phyloP scores from a whole-genome alignment of 2,329 filamentous ascomycete genomes.

The Capronia epimyces region DNA sequence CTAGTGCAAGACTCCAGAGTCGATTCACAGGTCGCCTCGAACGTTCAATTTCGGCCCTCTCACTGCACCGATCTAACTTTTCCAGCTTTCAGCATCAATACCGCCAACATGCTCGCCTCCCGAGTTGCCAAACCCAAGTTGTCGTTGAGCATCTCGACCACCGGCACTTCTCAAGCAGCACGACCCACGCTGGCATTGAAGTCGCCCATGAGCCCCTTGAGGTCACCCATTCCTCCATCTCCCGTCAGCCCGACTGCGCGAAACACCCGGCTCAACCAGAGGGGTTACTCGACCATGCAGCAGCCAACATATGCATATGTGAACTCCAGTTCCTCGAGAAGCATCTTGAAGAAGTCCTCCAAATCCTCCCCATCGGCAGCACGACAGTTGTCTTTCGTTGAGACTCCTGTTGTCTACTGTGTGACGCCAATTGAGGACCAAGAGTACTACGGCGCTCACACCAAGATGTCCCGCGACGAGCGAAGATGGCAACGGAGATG shows the following conservation, averaged over 20 bases:
- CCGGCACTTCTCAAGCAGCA: constrained; percentile 31
- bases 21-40: neutral
- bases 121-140: constrained; percentile 44
- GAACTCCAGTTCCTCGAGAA: constrained; percentile 43
- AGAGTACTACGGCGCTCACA: constrained; percentile 46
- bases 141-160: constrained; percentile 41
- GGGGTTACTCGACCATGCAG: constrained; percentile 39
- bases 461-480: constrained; percentile 44
- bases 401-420: constrained; percentile 42
- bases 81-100: neutral
- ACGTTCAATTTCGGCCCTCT: neutral
- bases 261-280: constrained; percentile 36
- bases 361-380: constrained; percentile 21
- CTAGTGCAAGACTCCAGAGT: neutral
- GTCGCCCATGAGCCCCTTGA: constrained; percentile 37
- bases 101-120: constrained; percentile 37
- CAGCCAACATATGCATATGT: constrained; percentile 40
- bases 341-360: constrained; percentile 44
- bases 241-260: constrained; percentile 39
- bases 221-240: constrained; percentile 41
- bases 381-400: constrained; percentile 39
- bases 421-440: constrained; percentile 47
- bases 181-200: constrained; percentile 40
- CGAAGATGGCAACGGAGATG: constrained; percentile 41
- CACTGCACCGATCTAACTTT: neutral